Conservation (phyloP, 192 early-diverging fungal species). For the Hyaloraphidium curvatum region DNA sequence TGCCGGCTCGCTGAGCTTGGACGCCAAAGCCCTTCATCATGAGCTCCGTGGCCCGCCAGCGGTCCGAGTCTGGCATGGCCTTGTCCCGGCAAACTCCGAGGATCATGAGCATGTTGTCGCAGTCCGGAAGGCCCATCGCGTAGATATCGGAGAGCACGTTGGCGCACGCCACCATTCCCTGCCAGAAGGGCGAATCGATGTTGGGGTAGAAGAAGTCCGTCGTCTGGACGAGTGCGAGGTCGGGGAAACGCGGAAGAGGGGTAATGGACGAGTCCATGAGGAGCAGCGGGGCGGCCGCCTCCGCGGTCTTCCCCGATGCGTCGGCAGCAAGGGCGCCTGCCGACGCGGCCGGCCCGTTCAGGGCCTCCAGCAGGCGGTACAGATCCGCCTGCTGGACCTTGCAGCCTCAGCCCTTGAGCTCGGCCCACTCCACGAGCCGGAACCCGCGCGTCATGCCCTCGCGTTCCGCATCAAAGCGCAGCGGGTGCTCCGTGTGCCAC, state of each 20-base stretch:
- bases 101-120: conserved; percentile 5
- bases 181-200: background rate
- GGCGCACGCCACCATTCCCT: background rate
- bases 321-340: background rate
- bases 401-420: conserved; percentile 7
- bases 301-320: background rate
- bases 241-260: too few species aligned
- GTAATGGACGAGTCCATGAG: conserved; percentile 5
- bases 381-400: conserved; percentile 5
- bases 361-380: background rate
- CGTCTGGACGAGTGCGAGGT: conserved; percentile 2
- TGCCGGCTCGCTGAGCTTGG: background rate
- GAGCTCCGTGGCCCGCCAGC: background rate
- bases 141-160: conserved; percentile 6
- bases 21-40: conserved; percentile 4
- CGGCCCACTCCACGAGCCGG: background rate
- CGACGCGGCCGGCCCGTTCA: background rate
- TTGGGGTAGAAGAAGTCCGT: conserved; percentile 6
- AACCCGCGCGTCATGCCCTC: background rate
- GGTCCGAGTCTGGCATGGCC: background rate
- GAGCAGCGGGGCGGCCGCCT: background rate
- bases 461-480: too few species aligned
- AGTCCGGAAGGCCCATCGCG: conserved; percentile 4
- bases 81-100: background rate
- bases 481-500: too few species aligned